Evolutionary conservation across 2,329 filamentous ascomycete genomes (phyloP), one percentile per base, ranked within the genome.

Genomic region (Colletotrichum ledebouriae): DNA sequence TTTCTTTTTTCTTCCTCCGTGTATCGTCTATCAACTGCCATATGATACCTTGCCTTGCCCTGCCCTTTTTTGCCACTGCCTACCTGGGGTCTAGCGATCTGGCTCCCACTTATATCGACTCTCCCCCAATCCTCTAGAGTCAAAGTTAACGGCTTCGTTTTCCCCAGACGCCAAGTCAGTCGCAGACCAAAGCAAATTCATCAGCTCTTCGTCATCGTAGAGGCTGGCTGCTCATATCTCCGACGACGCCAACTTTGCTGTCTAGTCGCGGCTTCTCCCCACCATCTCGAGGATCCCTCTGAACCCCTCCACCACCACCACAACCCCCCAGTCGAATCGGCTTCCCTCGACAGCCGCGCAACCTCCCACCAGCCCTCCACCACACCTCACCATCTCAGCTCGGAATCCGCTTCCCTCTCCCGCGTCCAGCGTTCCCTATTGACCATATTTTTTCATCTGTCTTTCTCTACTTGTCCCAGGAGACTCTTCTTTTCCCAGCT

Each of bases 331-430:
- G 49, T 56, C 68, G 49, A 71, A 71, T 71, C 71, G 69, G 71
- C 72, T 71, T 39, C 66, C 47, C 60, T 63, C 56, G 42, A 59
- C 58, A 70, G 56, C 71, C 69, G 60, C 70, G 69, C 70, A 67
- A 61, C 63, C 57, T 67, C 69, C 63, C 61, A 67, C 67, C 63
- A 67, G 44, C 57, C 63, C 58, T 61, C 67, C 63, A 64, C 61
- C 49, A 57, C 61, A 61, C 7, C 34, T 63, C 50, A 64, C 55
- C 49, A 63, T 39, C 59, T 63, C 49, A 29, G n/a, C 59, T 47
- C 66, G 61, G 62, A 65, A 66, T 29, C 37, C n/a, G 11, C 22
- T 50, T 49, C 44, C 67, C 46, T 68, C 57, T 67, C 67, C 67
- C 63, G 63, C 67, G 57, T 56, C 56, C 63, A 63, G 44, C 41